These are phyloP conservation scores for Scheffersomyces titani DNA, from an alignment of 1,139 yeast species.

Conservation along the genomic window DNA sequence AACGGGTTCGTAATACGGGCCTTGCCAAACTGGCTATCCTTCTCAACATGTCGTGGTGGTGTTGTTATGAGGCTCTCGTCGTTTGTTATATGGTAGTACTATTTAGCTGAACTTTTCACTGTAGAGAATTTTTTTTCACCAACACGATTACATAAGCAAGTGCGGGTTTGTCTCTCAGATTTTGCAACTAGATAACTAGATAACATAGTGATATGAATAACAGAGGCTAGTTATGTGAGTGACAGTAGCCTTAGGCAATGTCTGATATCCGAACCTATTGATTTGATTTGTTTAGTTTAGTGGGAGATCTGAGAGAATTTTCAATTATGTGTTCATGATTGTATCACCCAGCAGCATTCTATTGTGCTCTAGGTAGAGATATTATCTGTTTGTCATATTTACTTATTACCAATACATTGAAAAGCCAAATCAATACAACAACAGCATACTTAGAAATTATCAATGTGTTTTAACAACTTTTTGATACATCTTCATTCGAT, in stretches of 20 bases:
- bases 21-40: constrained; percentile 8
- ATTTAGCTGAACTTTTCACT: background rate
- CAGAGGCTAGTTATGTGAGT: too few relatives aligned
- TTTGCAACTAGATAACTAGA: background rate
- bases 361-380: background rate
- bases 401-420: too few relatives aligned
- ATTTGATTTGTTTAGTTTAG: too few relatives aligned
- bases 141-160: background rate
- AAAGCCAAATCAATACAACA: background rate
- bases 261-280: too few relatives aligned
- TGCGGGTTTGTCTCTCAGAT: background rate
- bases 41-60: constrained; percentile 8
- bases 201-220: background rate
- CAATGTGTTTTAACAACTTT: background rate
- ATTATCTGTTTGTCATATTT: background rate
- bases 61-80: background rate
- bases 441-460: background rate
- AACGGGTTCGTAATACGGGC: constrained; percentile 5
- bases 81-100: background rate
- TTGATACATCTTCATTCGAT: background rate
- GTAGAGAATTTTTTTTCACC: background rate
- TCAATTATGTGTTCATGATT: too few relatives aligned
- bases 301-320: too few relatives aligned
- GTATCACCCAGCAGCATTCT: background rate
- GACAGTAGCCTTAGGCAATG: too few relatives aligned